These are phyloP conservation scores for Spergularia azorica DNA, from an alignment of 179 eudicot genomes.

Conservation along the genomic window DNA sequence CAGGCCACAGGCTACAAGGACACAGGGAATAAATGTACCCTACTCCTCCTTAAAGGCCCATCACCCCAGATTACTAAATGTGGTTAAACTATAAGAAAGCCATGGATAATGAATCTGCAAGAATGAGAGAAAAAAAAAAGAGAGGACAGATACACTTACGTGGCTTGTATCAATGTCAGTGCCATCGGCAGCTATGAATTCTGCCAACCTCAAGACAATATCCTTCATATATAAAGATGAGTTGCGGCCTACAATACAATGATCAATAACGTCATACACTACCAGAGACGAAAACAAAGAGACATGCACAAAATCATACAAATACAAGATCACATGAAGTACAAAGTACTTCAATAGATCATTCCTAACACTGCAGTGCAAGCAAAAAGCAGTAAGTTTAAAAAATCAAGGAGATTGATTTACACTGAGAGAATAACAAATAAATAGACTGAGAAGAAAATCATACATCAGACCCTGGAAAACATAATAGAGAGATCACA, in stretches of 20 bases:
- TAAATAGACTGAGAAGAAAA: no score
- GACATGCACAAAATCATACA: conserved; percentile 6
- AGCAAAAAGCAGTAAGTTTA: background rate
- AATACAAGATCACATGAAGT: background rate
- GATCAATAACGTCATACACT: background rate
- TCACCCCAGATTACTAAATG: background rate
- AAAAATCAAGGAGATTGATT: background rate
- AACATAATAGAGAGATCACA: no score
- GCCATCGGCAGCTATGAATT: conserved; percentile 41
- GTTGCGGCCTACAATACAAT: conserved; percentile 40
- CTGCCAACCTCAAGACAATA: conserved; percentile 58
- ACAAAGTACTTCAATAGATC: background rate
- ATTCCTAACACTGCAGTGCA: background rate
- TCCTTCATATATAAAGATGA: conserved; percentile 51
- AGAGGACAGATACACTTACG: conserved; percentile 44
- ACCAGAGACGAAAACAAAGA: conserved; percentile 3
- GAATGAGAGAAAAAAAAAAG: background rate
- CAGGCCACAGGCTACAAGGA: background rate
- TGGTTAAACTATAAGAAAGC: background rate
- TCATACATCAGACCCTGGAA: no score
- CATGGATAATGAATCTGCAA: background rate
- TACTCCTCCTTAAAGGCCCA: background rate
- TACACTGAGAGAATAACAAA: no score
- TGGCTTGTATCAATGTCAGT: conserved; percentile 37
- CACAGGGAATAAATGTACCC: background rate